A percentile compares a stretch with the other conserved stretches of the same genome.
phyloP scores from a whole-genome alignment of 352 stramenopile genomes.

The Globisporangium alternatum region DNA sequence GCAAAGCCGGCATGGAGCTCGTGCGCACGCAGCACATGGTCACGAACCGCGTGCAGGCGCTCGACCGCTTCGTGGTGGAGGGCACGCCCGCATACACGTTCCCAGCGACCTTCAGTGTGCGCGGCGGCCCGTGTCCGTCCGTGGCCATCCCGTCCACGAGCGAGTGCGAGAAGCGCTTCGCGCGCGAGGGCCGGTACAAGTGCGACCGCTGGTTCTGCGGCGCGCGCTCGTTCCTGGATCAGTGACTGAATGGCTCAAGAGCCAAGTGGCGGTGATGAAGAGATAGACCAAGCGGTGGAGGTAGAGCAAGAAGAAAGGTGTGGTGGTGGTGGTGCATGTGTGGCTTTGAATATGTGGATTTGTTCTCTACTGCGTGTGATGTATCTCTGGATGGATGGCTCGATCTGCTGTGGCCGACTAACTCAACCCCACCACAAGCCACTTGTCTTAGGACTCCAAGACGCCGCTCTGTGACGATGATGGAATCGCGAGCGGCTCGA shows the following conservation, averaged over 20 bases:
- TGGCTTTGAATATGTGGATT: constrained; percentile 7
- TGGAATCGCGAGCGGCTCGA: constrained; percentile 37
- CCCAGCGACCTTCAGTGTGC: constrained; percentile 29
- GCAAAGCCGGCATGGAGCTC: constrained; percentile 47
- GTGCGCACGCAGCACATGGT: constrained; percentile 61
- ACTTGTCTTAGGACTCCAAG: background rate
- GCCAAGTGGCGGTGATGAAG: background rate
- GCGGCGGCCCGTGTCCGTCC: constrained; percentile 49
- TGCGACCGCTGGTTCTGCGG: constrained; percentile 78
- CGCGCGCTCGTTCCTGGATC: constrained; percentile 33
- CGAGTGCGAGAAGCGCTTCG: constrained; percentile 43
- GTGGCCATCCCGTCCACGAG: constrained; percentile 39
- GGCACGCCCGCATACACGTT: constrained; percentile 47
- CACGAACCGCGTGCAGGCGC: constrained; percentile 48
- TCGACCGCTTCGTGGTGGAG: constrained; percentile 59
- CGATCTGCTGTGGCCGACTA: background rate
- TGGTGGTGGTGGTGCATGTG: background rate
- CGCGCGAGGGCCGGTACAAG: constrained; percentile 61
- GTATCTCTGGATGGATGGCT: background rate
- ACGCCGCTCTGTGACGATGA: background rate
- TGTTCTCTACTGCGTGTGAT: background rate
- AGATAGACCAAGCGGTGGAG: constrained; percentile 5
- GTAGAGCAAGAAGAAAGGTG: background rate
- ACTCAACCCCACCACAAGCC: background rate
- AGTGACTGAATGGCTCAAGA: background rate